Evolutionary conservation across 1,284 basidiomycete genomes (phyloP).

Genomic region (Gastroboletus turbinatus): DNA sequence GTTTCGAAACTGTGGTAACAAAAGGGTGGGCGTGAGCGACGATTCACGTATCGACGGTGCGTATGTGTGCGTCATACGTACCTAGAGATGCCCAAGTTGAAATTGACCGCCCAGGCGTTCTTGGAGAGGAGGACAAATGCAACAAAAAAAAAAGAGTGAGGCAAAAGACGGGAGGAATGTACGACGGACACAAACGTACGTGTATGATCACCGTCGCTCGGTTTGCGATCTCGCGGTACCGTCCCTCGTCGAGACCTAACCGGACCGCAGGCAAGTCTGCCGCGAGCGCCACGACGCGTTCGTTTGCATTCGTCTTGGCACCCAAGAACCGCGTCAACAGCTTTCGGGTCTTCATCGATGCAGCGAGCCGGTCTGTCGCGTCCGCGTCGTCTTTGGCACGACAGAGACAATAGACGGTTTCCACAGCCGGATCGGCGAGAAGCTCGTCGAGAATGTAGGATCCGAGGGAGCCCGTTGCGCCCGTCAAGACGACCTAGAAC

Average conservation of each 20-base stretch:
- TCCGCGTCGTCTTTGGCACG: constrained; percentile 44
- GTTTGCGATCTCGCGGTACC: constrained; percentile 39
- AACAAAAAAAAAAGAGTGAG: neutral
- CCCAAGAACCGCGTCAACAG: constrained; percentile 19
- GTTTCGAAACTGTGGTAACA: constrained; percentile 34
- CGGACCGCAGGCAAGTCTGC: constrained; percentile 41
- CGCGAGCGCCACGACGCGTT: constrained; percentile 43
- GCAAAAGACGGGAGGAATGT: constrained; percentile 12
- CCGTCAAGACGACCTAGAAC: constrained; percentile 47
- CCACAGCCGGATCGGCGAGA: constrained; percentile 36
- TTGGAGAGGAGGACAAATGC: constrained; percentile 9
- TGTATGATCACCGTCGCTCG: constrained; percentile 50
- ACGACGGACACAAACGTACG: constrained; percentile 31
- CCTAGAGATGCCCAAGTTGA: constrained; percentile 45
- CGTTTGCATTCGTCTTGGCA: constrained; percentile 1
- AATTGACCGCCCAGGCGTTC: constrained; percentile 53
- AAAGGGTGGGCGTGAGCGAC: neutral
- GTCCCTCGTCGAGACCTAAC: constrained; percentile 41
- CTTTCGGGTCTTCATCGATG: constrained; percentile 36
- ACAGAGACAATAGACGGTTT: constrained; percentile 51
- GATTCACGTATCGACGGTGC: neutral
- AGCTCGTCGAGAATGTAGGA: constrained; percentile 56
- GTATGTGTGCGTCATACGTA: constrained; percentile 22
- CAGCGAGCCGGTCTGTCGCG: constrained; percentile 37
- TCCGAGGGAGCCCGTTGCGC: constrained; percentile 62